A percentile compares a stretch with the other conserved stretches of the same genome.
These are phyloP conservation scores for Solanum okadae DNA, from an alignment of 257 asterid species.

Conservation along the genomic window DNA sequence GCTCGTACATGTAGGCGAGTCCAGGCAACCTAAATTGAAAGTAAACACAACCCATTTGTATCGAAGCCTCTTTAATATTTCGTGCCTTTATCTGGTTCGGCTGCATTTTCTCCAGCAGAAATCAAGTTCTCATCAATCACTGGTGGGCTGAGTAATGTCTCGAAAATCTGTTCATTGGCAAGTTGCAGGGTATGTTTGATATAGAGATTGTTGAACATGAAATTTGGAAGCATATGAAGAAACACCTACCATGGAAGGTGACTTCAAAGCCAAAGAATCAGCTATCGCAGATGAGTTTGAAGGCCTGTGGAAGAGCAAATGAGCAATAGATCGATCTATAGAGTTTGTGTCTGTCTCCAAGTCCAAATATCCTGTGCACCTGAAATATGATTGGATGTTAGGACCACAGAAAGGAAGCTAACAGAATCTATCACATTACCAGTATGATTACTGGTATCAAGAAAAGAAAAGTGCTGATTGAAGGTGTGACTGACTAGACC, in stretches of 20 bases:
- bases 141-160: slow-evolving; percentile 18
- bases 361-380: slow-evolving; percentile 43
- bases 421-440: neutral
- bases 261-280: slow-evolving; percentile 17
- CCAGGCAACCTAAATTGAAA: neutral
- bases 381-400: neutral
- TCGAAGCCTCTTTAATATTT: neutral
- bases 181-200: slow-evolving; percentile 7
- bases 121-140: slow-evolving; percentile 18
- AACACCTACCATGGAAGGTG: slow-evolving; percentile 33
- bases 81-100: slow-evolving; percentile 1
- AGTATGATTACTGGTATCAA: neutral
- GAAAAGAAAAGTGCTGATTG: neutral
- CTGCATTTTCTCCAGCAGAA: slow-evolving; percentile 18
- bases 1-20: neutral
- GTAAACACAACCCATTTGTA: neutral
- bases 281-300: slow-evolving; percentile 24
- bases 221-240: neutral
- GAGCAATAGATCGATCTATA: slow-evolving; percentile 83
- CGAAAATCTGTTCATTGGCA: slow-evolving; percentile 33
- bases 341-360: slow-evolving; percentile 77
- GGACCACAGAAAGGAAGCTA: neutral
- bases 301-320: slow-evolving; percentile 65
- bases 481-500: neutral
- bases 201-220: slow-evolving; percentile 1